phyloP scores from a whole-genome alignment of 208 protist genomes.

The Crithidia mellificae region DNA sequence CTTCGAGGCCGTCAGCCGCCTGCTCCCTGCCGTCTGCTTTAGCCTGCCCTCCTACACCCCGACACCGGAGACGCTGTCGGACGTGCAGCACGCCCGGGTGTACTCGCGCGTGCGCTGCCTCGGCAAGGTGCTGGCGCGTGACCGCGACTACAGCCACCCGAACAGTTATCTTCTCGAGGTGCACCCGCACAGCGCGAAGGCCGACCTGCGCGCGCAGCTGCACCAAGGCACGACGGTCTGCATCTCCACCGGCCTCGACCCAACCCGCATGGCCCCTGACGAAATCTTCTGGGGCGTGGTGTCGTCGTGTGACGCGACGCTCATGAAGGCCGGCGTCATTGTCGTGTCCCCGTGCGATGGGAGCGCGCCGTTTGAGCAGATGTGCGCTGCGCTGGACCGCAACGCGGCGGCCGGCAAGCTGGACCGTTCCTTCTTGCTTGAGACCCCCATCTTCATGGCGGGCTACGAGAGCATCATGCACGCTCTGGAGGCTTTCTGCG shows the following conservation, averaged over 20 bases:
- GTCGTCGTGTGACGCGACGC: conserved; percentile 56
- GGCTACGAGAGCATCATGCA: conserved; percentile 83
- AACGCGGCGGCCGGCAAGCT: conserved; percentile 56
- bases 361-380: conserved; percentile 52
- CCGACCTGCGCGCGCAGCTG: conserved; percentile 51
- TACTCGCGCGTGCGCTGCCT: conserved; percentile 67
- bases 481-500: conserved; percentile 75
- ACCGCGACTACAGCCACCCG: conserved; percentile 71
- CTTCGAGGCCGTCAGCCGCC: conserved; percentile 74
- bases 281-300: conserved; percentile 90
- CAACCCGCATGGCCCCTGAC: conserved; percentile 34
- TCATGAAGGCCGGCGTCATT: conserved; percentile 61
- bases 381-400: conserved; percentile 66
- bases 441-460: conserved; percentile 81
- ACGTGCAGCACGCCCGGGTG: conserved; percentile 73
- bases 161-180: conserved; percentile 80
- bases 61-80: conserved; percentile 53
- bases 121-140: conserved; percentile 68
- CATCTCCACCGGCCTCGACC: conserved; percentile 74
- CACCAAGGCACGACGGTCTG: conserved; percentile 77
- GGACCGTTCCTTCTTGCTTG: conserved; percentile 68
- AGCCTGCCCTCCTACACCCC: conserved; percentile 56
- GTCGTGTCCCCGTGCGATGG: conserved; percentile 67
- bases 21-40: conserved; percentile 73
- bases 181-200: conserved; percentile 54